These are phyloP conservation scores for Malassezia sp. DNA, from an alignment of 1,284 basidiomycete genomes.

Conservation along the genomic window DNA sequence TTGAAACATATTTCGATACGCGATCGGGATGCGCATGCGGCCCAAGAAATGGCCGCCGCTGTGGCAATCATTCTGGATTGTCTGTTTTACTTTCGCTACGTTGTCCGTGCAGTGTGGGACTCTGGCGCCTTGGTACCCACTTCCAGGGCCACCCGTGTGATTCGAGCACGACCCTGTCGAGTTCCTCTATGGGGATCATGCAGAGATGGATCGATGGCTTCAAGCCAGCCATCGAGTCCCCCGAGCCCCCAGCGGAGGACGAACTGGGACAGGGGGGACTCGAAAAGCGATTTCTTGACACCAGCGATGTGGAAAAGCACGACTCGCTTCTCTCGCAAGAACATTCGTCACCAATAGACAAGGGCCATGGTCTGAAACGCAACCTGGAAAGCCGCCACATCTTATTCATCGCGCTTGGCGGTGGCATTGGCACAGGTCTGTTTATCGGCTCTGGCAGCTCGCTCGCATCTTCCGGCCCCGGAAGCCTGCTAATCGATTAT, in stretches of 20 bases:
- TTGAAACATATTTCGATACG: no score
- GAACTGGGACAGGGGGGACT: no score
- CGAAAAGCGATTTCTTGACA: neutral
- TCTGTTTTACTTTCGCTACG: no score
- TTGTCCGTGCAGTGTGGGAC: no score
- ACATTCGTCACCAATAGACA: no score
- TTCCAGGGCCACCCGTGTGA: neutral
- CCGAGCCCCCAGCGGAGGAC: no score
- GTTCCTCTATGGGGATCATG: constrained; percentile 9
- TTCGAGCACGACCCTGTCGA: no score
- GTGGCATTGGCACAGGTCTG: constrained; percentile 38
- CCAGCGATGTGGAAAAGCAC: no score
- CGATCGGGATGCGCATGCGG: no score
- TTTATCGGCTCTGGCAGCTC: constrained; percentile 33
- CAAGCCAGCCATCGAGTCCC: constrained; percentile 17
- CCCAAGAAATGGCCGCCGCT: no score
- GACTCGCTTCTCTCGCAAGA: neutral
- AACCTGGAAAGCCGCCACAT: constrained; percentile 8
- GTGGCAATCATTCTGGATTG: no score
- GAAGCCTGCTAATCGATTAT: constrained; percentile 31
- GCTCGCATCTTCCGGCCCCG: constrained; percentile 30
- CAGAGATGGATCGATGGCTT: constrained; percentile 20
- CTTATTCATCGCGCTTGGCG: constrained; percentile 17
- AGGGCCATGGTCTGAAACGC: neutral
- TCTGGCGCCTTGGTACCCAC: no score